Percentiles rank a stretch among this genome's conserved stretches.
These are phyloP conservation scores for Coemansia sp. DNA, from an alignment of 192 early-diverging fungal genomes.

Conservation along the genomic window DNA sequence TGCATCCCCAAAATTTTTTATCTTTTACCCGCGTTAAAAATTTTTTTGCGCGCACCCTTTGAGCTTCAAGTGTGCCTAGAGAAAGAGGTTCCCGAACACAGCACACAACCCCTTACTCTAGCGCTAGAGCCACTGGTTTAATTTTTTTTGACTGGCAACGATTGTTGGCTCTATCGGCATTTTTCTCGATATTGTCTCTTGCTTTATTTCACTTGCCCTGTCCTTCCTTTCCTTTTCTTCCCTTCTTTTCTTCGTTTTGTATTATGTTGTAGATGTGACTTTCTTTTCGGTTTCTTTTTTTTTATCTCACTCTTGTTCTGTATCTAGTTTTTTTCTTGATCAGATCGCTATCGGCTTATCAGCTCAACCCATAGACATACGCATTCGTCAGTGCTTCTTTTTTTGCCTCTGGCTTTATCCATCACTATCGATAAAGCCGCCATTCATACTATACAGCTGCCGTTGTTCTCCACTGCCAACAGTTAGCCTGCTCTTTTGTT, in stretches of 20 bases:
- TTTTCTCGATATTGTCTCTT: background rate
- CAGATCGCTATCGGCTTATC: background rate
- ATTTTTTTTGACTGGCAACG: background rate
- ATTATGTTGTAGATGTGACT: constrained; percentile 9
- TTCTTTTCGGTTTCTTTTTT: constrained; percentile 1
- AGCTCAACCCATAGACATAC: background rate
- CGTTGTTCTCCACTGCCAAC: too few relatives aligned
- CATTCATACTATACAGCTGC: background rate
- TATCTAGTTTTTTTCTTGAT: background rate
- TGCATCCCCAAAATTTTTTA: constrained; percentile 5
- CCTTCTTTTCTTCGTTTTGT: background rate
- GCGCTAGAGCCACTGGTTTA: background rate
- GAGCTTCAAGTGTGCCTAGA: background rate
- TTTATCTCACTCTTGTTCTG: background rate
- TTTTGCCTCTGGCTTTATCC: background rate
- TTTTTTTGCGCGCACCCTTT: constrained; percentile 4
- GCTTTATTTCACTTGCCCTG: background rate
- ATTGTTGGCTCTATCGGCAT: background rate
- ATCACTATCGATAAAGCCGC: background rate
- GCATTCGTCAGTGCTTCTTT: background rate
- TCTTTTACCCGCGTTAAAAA: constrained; percentile 2
- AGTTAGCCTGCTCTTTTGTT: too few relatives aligned
- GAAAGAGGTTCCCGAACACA: background rate
- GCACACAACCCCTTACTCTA: background rate
- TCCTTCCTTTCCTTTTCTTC: background rate